Evolutionary conservation across 2,329 filamentous ascomycete species (phyloP), one percentile per base, ranked within the genome.

Genomic region (Basipetospora chlamydospora): DNA sequence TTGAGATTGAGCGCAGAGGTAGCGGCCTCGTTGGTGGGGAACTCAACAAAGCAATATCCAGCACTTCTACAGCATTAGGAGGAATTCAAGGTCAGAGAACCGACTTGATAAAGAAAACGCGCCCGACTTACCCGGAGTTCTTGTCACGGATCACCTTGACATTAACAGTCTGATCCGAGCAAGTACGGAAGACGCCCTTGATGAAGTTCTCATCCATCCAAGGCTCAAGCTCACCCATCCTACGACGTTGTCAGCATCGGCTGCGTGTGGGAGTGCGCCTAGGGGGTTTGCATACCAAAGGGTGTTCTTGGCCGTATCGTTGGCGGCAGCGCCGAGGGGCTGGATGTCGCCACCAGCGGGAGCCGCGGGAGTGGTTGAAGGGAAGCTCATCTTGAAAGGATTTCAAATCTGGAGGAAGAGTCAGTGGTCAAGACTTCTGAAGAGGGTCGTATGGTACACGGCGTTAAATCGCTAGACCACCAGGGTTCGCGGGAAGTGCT

Each of bases 151-250:
- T 98, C 72, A 98, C 94, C 74, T 98, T 98, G 49, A 98, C 90
- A 50, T 95, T 95, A 50, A 98, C 90, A 44, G 77, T 77, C 61
- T 96, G 90, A 47, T 82, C 86, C 64, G 94, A 82, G 50, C 87
- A 77, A 52, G 85, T 93, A 44, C 66, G 54, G 72, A 85, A 96
- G 31, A 96, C 77, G 49, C 82, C 90, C 61, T 92, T 87, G 54
- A 98, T 83, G 59, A 96, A 98, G 62, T 88, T 92, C 66, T 98
- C 90, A 50, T 98, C 90, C 64, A 98, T 96, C 90, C 90, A 98
- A 20, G 86, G 84, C 61, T 96, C 88, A 44, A 98, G 80, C 59
- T 98, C 90, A 48, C 90, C 90, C 90, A 98, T 98, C 88, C 87
- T 94, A 43, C n/a, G n/a, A n/a, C n/a, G n/a, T n/a, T n/a, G 32